Conservation (phyloP, 164 flowering plant genomes). For the Vitis amurensis region DNA sequence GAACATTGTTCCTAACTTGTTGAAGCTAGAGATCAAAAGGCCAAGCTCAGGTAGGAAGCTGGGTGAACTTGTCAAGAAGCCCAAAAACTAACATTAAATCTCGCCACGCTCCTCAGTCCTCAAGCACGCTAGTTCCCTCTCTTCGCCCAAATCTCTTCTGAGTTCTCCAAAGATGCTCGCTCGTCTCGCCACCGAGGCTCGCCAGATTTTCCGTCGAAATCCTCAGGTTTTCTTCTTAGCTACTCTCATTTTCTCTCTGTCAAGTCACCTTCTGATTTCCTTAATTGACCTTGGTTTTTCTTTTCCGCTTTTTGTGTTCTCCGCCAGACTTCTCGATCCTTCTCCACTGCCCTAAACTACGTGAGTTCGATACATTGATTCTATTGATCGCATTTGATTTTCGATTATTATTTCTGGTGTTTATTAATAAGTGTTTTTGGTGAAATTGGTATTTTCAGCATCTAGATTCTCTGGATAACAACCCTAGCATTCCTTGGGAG, state of each 20-base stretch:
- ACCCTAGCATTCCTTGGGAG: constrained; percentile 76
- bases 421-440: not conserved
- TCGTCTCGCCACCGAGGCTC: constrained; percentile 81
- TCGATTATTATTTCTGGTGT: constrained; percentile 1
- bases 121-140: not conserved
- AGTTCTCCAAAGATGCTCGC: constrained; percentile 45
- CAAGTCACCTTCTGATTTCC: constrained; percentile 3
- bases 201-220: constrained; percentile 60
- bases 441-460: constrained; percentile 48
- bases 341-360: constrained; percentile 93
- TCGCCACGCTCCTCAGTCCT: too few species aligned
- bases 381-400: not conserved
- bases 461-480: constrained; percentile 85
- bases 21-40: too few species aligned
- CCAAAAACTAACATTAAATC: too few species aligned
- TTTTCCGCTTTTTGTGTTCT: constrained; percentile 7
- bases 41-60: too few species aligned
- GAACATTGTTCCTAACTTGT: too few species aligned
- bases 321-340: constrained; percentile 65
- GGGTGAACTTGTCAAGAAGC: too few species aligned
- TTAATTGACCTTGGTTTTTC: not conserved
- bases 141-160: not conserved
- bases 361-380: constrained; percentile 44
- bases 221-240: constrained; percentile 43
- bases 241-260: constrained; percentile 8